phyloP scores from a whole-genome alignment of 768 basidiomycete genomes.

The Artomyces pyxidatus region DNA sequence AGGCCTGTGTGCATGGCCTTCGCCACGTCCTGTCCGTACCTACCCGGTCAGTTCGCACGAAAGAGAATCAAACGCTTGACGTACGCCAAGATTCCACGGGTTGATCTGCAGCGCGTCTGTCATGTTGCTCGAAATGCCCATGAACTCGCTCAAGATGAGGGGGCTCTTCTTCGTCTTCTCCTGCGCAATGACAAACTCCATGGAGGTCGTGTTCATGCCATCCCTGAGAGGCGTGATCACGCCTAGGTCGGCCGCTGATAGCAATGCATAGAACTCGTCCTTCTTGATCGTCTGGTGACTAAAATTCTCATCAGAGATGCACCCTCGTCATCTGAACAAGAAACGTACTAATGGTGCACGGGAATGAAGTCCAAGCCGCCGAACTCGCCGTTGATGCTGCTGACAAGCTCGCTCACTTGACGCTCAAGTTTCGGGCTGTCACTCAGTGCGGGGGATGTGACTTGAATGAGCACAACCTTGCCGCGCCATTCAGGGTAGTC shows the following conservation, averaged over 20 bases:
- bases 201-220: slow-evolving; percentile 98
- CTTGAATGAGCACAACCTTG: slow-evolving; percentile 82
- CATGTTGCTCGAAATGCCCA: slow-evolving; percentile 95
- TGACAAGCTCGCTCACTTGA: slow-evolving; percentile 87
- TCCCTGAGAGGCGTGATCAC: slow-evolving; percentile 94
- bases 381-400: slow-evolving; percentile 93
- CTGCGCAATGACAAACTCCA: slow-evolving; percentile 97
- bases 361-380: slow-evolving; percentile 93
- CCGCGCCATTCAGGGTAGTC: slow-evolving; percentile 96
- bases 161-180: slow-evolving; percentile 76
- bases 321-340: background rate
- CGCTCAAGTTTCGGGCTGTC: slow-evolving; percentile 93
- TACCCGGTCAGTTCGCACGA: background rate
- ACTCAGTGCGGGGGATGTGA: slow-evolving; percentile 86
- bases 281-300: slow-evolving; percentile 97
- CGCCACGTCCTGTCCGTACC: slow-evolving; percentile 57
- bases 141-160: slow-evolving; percentile 91
- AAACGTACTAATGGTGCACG: slow-evolving; percentile 90
- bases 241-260: slow-evolving; percentile 88
- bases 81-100: slow-evolving; percentile 88
- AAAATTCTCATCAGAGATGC: background rate
- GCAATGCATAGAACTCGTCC: slow-evolving; percentile 94
- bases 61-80: slow-evolving; percentile 24
- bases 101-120: slow-evolving; percentile 84
- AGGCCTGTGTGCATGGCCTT: slow-evolving; percentile 87